Base-by-base conservation (phyloP, 2,329 filamentous ascomycete genomes). In the Arthroderma sp. region DNA sequence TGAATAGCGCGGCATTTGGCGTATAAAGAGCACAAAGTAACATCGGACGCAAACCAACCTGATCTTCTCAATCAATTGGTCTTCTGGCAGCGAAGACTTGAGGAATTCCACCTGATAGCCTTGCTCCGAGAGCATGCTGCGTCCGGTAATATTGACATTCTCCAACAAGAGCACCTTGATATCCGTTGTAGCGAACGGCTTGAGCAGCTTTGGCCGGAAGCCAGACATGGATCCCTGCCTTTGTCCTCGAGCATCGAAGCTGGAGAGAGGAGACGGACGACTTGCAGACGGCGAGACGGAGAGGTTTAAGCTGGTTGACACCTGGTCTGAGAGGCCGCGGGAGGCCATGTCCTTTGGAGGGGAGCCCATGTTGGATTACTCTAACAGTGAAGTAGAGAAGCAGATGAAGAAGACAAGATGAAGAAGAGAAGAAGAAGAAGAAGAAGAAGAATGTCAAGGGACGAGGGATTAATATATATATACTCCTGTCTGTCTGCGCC, bases 31-130 rank as follows among this genome's bases (percentile, higher is more conserved):
- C n/a, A n/a, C n/a, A n/a, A n/a, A 15, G 9, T 23, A 15, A 13
- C 6, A 47, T 25, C 21, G 28, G 33, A 53, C 53, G 49, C 21
- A 56, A 57, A 71, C 82, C 69, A 69, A 91, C 88, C 84, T 82
- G 69, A 98, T 98, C 80, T 95, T 98, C 76, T 95, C 86, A 70
- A 98, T 95, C 66, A 98, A 81, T 75, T 97, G 81, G 65, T 93
- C 89, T 71, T 98, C 93, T 0, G 89, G 85, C 58, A 98, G 76
- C 35, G 91, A 95, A 62, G 83, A 85, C 78, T 96, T 98, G 63
- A 91, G 76, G 54, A 84, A 82, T 74, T 98, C 93, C 35, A 98
- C 93, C 74, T 98, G 93, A 72, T 98, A 98, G 59, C 93, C 93
- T 74, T 98, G 91, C 58, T 77, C 79, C 58, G 76, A 82, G 58